Conservation (phyloP, 148 eudicot genomes). For the Rhododendron henanense region DNA sequence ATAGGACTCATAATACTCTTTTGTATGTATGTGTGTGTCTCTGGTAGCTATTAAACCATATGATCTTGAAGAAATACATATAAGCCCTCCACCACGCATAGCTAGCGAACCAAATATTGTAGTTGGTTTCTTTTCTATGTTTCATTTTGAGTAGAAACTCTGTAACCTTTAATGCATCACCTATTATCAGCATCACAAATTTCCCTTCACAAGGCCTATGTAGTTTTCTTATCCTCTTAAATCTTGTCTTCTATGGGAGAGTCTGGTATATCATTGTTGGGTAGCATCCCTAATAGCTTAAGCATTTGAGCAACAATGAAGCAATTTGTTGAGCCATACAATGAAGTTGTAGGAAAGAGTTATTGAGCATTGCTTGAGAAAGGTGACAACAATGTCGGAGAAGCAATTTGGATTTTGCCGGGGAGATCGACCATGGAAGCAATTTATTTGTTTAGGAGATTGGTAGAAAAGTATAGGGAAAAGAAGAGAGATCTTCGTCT, state of each 20-base stretch:
- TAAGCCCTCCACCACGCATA: background rate
- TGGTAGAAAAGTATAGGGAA: too few species aligned
- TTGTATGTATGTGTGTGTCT: background rate
- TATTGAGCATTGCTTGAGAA: too few species aligned
- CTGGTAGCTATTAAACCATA: background rate
- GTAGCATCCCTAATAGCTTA: background rate
- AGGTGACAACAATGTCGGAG: too few species aligned
- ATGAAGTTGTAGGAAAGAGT: too few species aligned
- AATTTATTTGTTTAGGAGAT: too few species aligned
- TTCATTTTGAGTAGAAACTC: background rate
- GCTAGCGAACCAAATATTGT: background rate
- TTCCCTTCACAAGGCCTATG: background rate
- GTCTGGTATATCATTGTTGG: background rate
- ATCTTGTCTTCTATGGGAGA: background rate
- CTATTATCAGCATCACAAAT: background rate
- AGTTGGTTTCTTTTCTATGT: background rate
- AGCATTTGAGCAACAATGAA: background rate
- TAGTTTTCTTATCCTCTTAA: background rate
- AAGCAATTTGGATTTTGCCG: too few species aligned
- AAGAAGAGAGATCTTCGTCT: too few species aligned
- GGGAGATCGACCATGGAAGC: too few species aligned
- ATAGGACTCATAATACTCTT: background rate
- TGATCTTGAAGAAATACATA: background rate
- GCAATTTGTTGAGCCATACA: too few species aligned
- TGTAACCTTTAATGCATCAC: background rate